Conservation (phyloP, 371 early-diverging fungal species). For the Batkoa obscura region DNA sequence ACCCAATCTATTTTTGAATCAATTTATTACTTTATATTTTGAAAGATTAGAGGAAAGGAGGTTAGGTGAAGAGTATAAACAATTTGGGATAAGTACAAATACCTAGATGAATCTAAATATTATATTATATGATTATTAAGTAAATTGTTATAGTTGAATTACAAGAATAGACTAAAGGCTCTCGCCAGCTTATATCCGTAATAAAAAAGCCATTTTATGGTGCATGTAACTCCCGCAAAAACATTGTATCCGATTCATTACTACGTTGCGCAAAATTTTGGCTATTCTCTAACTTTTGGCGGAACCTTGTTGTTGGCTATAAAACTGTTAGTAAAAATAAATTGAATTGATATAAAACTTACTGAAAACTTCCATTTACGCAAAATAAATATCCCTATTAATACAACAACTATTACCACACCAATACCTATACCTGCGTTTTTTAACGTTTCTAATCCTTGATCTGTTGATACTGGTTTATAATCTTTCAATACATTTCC, state of each 20-base stretch:
- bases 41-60: no score
- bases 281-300: not conserved
- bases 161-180: no score
- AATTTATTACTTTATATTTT: no score
- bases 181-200: no score
- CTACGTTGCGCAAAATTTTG: not conserved
- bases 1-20: no score
- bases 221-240: slow-evolving; percentile 5
- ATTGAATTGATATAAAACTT: slow-evolving; percentile 5
- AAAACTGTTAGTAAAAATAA: not conserved
- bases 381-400: slow-evolving; percentile 15
- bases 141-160: no score
- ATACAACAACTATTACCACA: slow-evolving; percentile 8
- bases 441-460: not conserved
- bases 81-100: no score
- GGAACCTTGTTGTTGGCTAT: not conserved
- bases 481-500: no score
- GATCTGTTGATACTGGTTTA: no score
- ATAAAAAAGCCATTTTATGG: not conserved
- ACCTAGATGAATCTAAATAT: no score
- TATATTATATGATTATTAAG: no score
- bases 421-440: slow-evolving; percentile 10
- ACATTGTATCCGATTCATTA: slow-evolving; percentile 4
- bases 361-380: slow-evolving; percentile 18
- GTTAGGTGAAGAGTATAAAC: no score